Percentiles rank a stretch among this genome's conserved stretches.
Conservation (phyloP, 768 basidiomycete genomes). For the Collybia sp. region DNA sequence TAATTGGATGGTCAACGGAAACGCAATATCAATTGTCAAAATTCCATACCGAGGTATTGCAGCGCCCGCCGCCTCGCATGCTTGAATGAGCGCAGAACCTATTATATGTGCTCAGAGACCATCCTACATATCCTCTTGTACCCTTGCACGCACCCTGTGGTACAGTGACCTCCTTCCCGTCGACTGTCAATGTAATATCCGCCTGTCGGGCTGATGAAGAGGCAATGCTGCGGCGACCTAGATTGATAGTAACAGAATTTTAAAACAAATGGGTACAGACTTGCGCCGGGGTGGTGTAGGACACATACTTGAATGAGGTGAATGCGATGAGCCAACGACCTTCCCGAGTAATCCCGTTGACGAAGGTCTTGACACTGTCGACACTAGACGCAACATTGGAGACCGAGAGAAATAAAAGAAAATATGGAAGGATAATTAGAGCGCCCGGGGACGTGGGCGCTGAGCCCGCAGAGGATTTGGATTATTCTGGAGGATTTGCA, state of each 20-base stretch:
- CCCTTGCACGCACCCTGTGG: constrained; percentile 73
- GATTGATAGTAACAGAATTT: constrained; percentile 6
- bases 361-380: constrained; percentile 52
- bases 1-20: constrained; percentile 19
- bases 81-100: constrained; percentile 96
- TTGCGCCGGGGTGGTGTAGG: background rate
- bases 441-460: constrained; percentile 22
- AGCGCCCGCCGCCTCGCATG: constrained; percentile 87
- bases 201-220: constrained; percentile 64
- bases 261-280: constrained; percentile 7
- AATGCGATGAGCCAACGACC: constrained; percentile 40
- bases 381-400: constrained; percentile 67
- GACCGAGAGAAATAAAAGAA: constrained; percentile 10
- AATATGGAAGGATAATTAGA: constrained; percentile 14
- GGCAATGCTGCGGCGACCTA: constrained; percentile 59
- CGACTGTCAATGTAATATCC: constrained; percentile 89
- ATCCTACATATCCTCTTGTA: background rate
- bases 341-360: constrained; percentile 70
- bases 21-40: constrained; percentile 4
- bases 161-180: constrained; percentile 96
- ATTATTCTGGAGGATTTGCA: constrained; percentile 28
- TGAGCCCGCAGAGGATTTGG: constrained; percentile 26
- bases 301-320: constrained; percentile 19
- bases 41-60: constrained; percentile 64
- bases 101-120: constrained; percentile 5